Conservation (phyloP, 2,329 filamentous ascomycete genomes). For the Colletotrichum sansevieriae region DNA sequence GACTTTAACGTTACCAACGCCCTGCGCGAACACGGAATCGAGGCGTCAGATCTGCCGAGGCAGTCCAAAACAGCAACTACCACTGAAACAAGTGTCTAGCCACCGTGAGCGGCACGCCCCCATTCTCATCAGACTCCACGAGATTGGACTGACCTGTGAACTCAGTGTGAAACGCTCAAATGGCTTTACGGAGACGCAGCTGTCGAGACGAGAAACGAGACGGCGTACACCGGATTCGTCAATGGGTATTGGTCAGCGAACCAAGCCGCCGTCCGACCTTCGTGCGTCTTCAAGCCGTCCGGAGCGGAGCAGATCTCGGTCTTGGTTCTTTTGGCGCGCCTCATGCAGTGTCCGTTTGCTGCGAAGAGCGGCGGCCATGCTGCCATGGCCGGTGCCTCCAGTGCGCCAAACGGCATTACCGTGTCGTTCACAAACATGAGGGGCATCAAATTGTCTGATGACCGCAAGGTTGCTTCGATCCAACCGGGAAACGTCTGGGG, state of each 20-base stretch:
- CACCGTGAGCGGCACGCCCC: too few relatives aligned
- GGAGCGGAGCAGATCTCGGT: conserved; percentile 48
- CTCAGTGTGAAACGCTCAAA: conserved; percentile 36
- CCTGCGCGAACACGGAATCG: too few relatives aligned
- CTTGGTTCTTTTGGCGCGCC: conserved; percentile 47
- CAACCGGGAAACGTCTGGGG: conserved; percentile 57
- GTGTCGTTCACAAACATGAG: conserved; percentile 33
- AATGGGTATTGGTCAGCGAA: conserved; percentile 37
- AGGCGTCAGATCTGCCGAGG: too few relatives aligned
- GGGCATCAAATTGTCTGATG: conserved; percentile 44
- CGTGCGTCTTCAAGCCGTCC: conserved; percentile 54
- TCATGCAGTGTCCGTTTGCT: conserved; percentile 41
- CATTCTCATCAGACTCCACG: too few relatives aligned
- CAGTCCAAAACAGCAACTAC: too few relatives aligned
- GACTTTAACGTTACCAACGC: too few relatives aligned
- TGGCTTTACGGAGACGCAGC: conserved; percentile 28
- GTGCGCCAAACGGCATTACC: conserved; percentile 31
- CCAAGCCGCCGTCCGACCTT: conserved; percentile 38
- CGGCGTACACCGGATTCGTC: conserved; percentile 32
- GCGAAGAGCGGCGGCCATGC: conserved; percentile 39
- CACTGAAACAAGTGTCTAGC: too few relatives aligned
- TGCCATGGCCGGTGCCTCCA: conserved; percentile 38
- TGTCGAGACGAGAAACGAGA: conserved; percentile 27
- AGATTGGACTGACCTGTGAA: too few relatives aligned
- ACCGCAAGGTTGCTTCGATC: conserved; percentile 50